A percentile compares a stretch with the other conserved stretches of the same genome.
Evolutionary conservation across 257 asterid genomes (phyloP).

Genomic region (Rubia yunnanensis): DNA sequence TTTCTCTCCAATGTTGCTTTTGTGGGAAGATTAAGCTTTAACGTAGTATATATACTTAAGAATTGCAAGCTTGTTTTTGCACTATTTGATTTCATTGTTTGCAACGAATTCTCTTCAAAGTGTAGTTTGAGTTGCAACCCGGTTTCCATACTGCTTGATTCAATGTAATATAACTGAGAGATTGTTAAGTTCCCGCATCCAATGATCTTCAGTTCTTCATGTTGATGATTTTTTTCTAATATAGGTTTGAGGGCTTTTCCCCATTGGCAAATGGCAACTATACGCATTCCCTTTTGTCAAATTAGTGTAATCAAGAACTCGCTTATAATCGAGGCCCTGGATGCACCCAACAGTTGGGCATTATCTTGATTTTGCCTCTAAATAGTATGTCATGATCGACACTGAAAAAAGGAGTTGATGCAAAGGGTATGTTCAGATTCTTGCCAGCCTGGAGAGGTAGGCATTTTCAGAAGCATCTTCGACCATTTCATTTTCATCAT

Average conservation of each 20-base stretch:
- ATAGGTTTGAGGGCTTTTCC: background rate
- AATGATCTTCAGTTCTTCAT: no score
- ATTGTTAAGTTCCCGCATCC: background rate
- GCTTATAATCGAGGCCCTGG: background rate
- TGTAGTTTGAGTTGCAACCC: background rate
- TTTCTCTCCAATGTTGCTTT: background rate
- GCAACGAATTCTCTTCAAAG: background rate
- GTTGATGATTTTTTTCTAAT: no score
- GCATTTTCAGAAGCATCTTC: constrained; percentile 11
- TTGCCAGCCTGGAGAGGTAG: constrained; percentile 32
- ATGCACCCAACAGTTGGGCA: background rate
- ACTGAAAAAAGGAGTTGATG: background rate
- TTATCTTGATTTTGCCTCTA: background rate
- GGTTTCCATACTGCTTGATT: no score
- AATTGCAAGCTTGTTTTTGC: no score
- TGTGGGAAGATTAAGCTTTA: background rate
- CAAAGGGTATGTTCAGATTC: constrained; percentile 26
- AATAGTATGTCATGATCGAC: background rate
- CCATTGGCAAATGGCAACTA: background rate
- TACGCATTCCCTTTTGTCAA: background rate
- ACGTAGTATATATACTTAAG: no score
- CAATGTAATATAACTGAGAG: no score
- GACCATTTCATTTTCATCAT: constrained; percentile 9
- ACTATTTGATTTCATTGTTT: background rate
- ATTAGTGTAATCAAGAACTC: background rate